Conservation (phyloP, 306 rosid genomes). For the Echinosophora koreensis region DNA sequence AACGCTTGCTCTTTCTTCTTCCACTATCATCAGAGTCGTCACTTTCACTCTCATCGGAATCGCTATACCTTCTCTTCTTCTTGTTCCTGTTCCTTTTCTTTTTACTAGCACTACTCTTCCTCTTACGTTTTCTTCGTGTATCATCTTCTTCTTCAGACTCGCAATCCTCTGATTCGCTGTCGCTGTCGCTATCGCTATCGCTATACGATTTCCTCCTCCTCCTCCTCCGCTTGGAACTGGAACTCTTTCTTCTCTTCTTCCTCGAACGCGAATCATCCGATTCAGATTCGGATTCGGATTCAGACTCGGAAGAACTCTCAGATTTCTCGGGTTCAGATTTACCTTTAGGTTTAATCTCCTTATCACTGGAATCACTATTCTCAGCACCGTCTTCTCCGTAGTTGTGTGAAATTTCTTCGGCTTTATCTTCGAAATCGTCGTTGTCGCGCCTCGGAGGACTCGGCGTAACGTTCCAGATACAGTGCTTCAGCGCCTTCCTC, state of each 20-base stretch:
- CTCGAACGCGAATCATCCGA: slow-evolving; percentile 56
- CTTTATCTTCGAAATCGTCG: slow-evolving; percentile 66
- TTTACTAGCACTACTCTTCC: slow-evolving; percentile 43
- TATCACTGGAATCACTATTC: slow-evolving; percentile 38
- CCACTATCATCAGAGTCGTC: slow-evolving; percentile 52
- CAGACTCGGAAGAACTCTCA: slow-evolving; percentile 41
- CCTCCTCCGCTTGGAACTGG: slow-evolving; percentile 45
- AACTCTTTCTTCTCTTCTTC: slow-evolving; percentile 47
- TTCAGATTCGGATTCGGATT: slow-evolving; percentile 43
- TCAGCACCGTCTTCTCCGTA: slow-evolving; percentile 28
- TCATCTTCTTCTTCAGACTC: slow-evolving; percentile 57
- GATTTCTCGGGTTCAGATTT: slow-evolving; percentile 50
- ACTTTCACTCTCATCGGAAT: slow-evolving; percentile 60
- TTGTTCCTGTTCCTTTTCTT: slow-evolving; percentile 29
- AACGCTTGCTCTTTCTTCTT: slow-evolving; percentile 55
- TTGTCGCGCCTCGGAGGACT: slow-evolving; percentile 79
- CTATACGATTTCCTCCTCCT: slow-evolving; percentile 54
- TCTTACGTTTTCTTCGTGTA: slow-evolving; percentile 61
- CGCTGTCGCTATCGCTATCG: slow-evolving; percentile 63
- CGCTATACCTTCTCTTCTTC: slow-evolving; percentile 60
- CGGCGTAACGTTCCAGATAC: slow-evolving; percentile 86
- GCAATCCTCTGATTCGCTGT: slow-evolving; percentile 59
- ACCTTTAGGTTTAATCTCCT: slow-evolving; percentile 39
- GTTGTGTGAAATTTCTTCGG: slow-evolving; percentile 57
- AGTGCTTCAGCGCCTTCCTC: slow-evolving; percentile 71